Evolutionary conservation across 2,329 filamentous ascomycete genomes (phyloP).

Genomic region (Stemphylium vesicarium): DNA sequence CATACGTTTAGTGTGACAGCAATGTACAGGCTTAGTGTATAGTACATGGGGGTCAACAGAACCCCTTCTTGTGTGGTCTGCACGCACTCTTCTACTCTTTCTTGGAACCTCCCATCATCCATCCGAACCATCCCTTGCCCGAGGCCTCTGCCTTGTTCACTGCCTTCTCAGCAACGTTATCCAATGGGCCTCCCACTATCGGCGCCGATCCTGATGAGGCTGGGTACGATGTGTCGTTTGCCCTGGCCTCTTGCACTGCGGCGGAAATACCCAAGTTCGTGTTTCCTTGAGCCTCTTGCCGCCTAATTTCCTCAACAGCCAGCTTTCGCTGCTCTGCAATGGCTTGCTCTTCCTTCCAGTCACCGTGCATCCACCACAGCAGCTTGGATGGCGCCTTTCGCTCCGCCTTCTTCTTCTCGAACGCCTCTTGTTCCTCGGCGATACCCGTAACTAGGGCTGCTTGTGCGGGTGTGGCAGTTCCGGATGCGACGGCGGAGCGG

Average conservation of each 20-base stretch:
- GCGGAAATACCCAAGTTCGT: slow-evolving; percentile 34
- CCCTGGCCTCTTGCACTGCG: slow-evolving; percentile 44
- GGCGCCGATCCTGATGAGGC: slow-evolving; percentile 30
- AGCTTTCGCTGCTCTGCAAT: slow-evolving; percentile 43
- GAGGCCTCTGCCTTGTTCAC: slow-evolving; percentile 44
- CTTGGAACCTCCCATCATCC: slow-evolving; percentile 51
- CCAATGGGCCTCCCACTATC: slow-evolving; percentile 53
- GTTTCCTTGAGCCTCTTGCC: slow-evolving; percentile 31
- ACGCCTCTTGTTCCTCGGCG: slow-evolving; percentile 65
- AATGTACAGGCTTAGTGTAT: slow-evolving; percentile 44
- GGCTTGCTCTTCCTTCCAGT: slow-evolving; percentile 48
- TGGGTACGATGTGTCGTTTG: slow-evolving; percentile 23
- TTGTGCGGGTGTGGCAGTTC: slow-evolving; percentile 58
- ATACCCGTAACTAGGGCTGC: slow-evolving; percentile 62
- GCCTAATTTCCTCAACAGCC: slow-evolving; percentile 40
- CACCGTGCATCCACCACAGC: slow-evolving; percentile 46
- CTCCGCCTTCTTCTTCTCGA: slow-evolving; percentile 44
- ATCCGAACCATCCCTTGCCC: slow-evolving; percentile 55
- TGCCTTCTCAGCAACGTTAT: slow-evolving; percentile 54
- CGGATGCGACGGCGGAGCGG: slow-evolving; percentile 49
- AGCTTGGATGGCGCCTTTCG: slow-evolving; percentile 38
- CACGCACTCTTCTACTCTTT: slow-evolving; percentile 28
- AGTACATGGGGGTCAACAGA: slow-evolving; percentile 33
- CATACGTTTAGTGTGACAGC: slow-evolving; percentile 44
- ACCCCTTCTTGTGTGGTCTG: background rate